A percentile compares a stretch with the other conserved stretches of the same genome.
Evolutionary conservation across 1,284 basidiomycete genomes (phyloP).

Genomic region (Ceratobasidium sp.): DNA sequence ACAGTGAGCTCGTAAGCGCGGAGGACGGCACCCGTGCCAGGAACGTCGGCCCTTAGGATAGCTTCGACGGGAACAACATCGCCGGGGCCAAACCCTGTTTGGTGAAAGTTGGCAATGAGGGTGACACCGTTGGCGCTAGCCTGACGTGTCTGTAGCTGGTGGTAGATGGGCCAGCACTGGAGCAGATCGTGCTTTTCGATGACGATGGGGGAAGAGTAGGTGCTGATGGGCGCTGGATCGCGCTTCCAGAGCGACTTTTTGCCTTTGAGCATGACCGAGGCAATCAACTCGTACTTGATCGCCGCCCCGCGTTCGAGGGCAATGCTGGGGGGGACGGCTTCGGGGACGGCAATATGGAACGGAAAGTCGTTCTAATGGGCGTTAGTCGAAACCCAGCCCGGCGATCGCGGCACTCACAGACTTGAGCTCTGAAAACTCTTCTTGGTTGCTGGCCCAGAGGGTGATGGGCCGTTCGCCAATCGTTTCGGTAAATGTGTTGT

Average conservation of each 20-base stretch:
- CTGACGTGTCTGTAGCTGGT: constrained; percentile 76
- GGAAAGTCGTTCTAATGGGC: constrained; percentile 68
- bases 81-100: constrained; percentile 81
- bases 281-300: constrained; percentile 84
- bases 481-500: constrained; percentile 73
- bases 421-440: constrained; percentile 71
- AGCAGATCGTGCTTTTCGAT: constrained; percentile 91
- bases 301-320: constrained; percentile 75
- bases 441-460: constrained; percentile 67
- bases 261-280: constrained; percentile 79
- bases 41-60: constrained; percentile 54
- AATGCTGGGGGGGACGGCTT: constrained; percentile 81
- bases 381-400: constrained; percentile 20
- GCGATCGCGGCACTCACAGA: constrained; percentile 59
- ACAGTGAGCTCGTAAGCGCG: constrained; percentile 82
- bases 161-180: constrained; percentile 87
- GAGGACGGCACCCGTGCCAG: constrained; percentile 68
- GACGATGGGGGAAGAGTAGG: constrained; percentile 63
- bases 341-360: constrained; percentile 84
- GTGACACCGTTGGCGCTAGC: constrained; percentile 68
- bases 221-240: constrained; percentile 37
- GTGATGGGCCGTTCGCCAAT: constrained; percentile 74
- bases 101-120: constrained; percentile 69
- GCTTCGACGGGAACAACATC: constrained; percentile 78
- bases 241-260: constrained; percentile 62